Conservation (phyloP, 306 rosid genomes). For the Trichosanthes cucumerina region DNA sequence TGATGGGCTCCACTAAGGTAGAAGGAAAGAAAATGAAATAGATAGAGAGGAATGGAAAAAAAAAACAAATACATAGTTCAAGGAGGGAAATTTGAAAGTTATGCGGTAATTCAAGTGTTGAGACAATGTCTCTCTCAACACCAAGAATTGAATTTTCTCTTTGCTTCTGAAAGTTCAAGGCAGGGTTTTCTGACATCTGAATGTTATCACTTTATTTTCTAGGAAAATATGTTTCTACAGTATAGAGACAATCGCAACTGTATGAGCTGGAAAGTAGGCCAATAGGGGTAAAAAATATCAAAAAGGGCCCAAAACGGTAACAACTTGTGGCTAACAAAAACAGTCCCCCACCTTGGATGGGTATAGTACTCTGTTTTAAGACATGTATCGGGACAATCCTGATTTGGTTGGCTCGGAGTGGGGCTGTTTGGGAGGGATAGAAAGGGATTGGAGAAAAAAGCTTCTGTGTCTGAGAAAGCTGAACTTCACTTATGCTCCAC, state of each 20-base stretch:
- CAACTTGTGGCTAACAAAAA: constrained; percentile 24
- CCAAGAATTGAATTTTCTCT: neutral
- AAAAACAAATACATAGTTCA: neutral
- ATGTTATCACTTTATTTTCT: constrained; percentile 4
- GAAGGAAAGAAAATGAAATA: constrained; percentile 15
- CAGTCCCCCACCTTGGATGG: constrained; percentile 31
- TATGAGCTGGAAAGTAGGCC: constrained; percentile 26
- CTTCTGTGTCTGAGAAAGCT: neutral
- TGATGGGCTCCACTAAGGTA: constrained; percentile 29
- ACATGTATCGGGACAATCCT: constrained; percentile 7
- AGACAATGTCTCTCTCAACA: neutral
- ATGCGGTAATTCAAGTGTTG: neutral
- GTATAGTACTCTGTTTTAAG: constrained; percentile 19
- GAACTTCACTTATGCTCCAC: constrained; percentile 3
- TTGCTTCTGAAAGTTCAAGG: constrained; percentile 4
- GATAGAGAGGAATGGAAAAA: neutral
- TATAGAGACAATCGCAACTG: constrained; percentile 14
- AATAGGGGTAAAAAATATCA: constrained; percentile 16
- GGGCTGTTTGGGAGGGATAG: constrained; percentile 5
- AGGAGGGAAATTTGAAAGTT: constrained; percentile 12
- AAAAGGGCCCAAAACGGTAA: constrained; percentile 21
- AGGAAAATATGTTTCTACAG: constrained; percentile 1
- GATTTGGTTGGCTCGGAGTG: constrained; percentile 23
- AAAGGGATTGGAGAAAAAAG: neutral
- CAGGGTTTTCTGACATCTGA: constrained; percentile 17